Conservation (phyloP, 1,139 yeast species). For the Nadsonia commutata region DNA sequence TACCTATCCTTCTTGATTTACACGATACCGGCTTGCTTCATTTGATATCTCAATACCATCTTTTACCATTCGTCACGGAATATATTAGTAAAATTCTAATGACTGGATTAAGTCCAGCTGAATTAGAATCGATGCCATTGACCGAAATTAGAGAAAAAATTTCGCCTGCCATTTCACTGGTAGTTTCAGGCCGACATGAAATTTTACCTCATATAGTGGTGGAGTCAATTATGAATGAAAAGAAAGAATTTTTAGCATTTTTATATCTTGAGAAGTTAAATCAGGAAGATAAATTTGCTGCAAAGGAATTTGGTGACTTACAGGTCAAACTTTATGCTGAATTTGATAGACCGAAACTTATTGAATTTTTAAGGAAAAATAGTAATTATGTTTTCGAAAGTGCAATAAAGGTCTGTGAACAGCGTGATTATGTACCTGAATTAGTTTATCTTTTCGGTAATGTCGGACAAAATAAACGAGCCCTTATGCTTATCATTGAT, state of each 20-base stretch:
- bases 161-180: slow-evolving; percentile 34
- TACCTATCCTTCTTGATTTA: slow-evolving; percentile 41
- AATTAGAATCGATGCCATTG: slow-evolving; percentile 28
- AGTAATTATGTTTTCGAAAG: slow-evolving; percentile 51
- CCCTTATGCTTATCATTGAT: slow-evolving; percentile 62
- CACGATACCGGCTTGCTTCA: slow-evolving; percentile 42
- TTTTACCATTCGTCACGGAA: slow-evolving; percentile 34
- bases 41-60: slow-evolving; percentile 46
- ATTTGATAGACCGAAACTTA: slow-evolving; percentile 37
- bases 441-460: slow-evolving; percentile 70
- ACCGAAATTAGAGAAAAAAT: slow-evolving; percentile 29
- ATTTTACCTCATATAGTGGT: slow-evolving; percentile 40
- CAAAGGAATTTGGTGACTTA: slow-evolving; percentile 48
- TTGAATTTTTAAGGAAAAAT: slow-evolving; percentile 38
- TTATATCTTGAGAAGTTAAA: slow-evolving; percentile 46
- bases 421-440: slow-evolving; percentile 43
- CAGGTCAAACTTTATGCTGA: slow-evolving; percentile 51
- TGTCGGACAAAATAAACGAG: slow-evolving; percentile 67
- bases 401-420: slow-evolving; percentile 54
- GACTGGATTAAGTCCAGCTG: slow-evolving; percentile 29
- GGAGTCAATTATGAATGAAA: slow-evolving; percentile 25
- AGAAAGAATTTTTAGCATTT: slow-evolving; percentile 32
- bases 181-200: slow-evolving; percentile 55
- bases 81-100: slow-evolving; percentile 39
- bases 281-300: slow-evolving; percentile 37